Percentiles rank a stretch among this genome's conserved stretches.
These are phyloP conservation scores for Lophiostoma macrostomum DNA, from an alignment of 495 filamentous ascomycete genomes.

Conservation along the genomic window DNA sequence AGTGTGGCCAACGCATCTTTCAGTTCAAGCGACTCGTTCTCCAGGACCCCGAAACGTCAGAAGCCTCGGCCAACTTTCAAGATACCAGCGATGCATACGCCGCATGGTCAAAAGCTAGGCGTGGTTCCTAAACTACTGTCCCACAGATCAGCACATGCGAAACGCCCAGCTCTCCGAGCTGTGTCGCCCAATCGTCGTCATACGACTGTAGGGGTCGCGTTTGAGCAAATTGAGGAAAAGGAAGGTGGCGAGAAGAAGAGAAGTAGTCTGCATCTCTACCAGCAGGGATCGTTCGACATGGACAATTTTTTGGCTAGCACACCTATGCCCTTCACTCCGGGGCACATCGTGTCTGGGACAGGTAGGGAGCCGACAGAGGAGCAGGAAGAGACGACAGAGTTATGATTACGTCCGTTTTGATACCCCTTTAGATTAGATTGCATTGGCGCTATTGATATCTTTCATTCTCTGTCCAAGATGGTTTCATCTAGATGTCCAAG, in stretches of 20 bases:
- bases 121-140: not conserved
- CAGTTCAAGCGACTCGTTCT: slow-evolving; percentile 33
- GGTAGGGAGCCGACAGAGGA: slow-evolving; percentile 8
- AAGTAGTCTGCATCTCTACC: slow-evolving; percentile 5
- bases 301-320: slow-evolving; percentile 4
- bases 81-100: slow-evolving; percentile 7
- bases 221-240: slow-evolving; percentile 4
- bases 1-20: slow-evolving; percentile 28
- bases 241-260: not conserved
- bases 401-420: not conserved
- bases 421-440: too few relatives aligned
- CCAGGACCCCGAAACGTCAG: slow-evolving; percentile 37
- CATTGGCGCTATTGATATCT: too few relatives aligned
- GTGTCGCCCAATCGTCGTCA: slow-evolving; percentile 27
- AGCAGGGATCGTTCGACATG: slow-evolving; percentile 10
- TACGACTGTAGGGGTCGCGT: slow-evolving; percentile 22
- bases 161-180: slow-evolving; percentile 19
- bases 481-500: too few relatives aligned
- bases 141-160: not conserved
- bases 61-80: slow-evolving; percentile 30
- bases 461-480: too few relatives aligned
- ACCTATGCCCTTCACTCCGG: slow-evolving; percentile 21
- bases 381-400: slow-evolving; percentile 12
- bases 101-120: slow-evolving; percentile 4
- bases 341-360: slow-evolving; percentile 6